Evolutionary conservation across 768 basidiomycete species (phyloP).

Genomic region (Amylocystis lapponica): DNA sequence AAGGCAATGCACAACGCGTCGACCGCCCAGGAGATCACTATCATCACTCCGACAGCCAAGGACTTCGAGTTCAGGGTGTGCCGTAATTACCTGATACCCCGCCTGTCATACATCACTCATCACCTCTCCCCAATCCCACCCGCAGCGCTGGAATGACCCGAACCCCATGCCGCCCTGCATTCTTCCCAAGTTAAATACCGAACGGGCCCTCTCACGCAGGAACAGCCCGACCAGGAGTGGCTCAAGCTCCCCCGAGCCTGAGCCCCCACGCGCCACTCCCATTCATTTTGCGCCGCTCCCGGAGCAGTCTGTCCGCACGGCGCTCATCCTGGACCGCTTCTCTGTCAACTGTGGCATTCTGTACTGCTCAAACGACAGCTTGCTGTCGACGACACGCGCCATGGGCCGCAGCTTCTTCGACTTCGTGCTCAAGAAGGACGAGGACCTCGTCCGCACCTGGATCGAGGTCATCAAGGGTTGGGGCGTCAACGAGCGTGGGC

Average conservation of each 20-base stretch:
- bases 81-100: constrained; percentile 9
- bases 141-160: constrained; percentile 29
- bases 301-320: constrained; percentile 65
- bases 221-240: background rate
- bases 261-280: constrained; percentile 7
- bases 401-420: constrained; percentile 71
- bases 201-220: too few relatives aligned
- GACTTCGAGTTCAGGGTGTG: constrained; percentile 34
- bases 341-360: constrained; percentile 56
- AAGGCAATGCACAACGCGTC: constrained; percentile 78
- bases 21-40: constrained; percentile 76
- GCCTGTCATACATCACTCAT: background rate
- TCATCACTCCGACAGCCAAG: constrained; percentile 50
- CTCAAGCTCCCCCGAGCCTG: background rate
- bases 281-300: constrained; percentile 61
- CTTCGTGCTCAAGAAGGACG: constrained; percentile 61
- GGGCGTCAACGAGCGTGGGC: constrained; percentile 80
- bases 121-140: background rate
- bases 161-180: constrained; percentile 29
- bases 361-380: constrained; percentile 70
- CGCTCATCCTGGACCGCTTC: constrained; percentile 81
- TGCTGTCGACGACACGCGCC: constrained; percentile 52
- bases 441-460: constrained; percentile 63
- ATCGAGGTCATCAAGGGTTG: constrained; percentile 75
- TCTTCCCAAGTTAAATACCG: constrained; percentile 24